Conservation (phyloP, 176 grass and related monocot species). For the Hsuehochloa calcarea region DNA sequence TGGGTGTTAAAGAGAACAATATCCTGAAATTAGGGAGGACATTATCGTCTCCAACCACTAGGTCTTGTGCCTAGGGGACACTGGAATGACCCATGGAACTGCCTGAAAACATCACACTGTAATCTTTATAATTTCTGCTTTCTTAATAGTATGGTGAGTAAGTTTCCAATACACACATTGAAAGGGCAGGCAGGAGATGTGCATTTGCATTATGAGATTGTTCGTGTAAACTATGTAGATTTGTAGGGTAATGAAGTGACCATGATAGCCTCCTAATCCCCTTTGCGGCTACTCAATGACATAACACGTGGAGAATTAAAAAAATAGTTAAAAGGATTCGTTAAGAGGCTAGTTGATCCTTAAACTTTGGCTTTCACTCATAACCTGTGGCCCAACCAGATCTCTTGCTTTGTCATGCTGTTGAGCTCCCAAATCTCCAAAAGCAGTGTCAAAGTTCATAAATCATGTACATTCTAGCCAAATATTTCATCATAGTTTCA, state of each 20-base stretch:
- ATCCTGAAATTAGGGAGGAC: constrained; percentile 68
- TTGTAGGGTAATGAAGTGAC: constrained; percentile 13
- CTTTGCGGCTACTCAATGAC: constrained; percentile 42
- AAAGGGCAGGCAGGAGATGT: constrained; percentile 26
- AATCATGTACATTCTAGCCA: background rate
- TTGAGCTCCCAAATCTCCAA: background rate
- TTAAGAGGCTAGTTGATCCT: constrained; percentile 37
- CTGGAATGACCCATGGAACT: constrained; percentile 47
- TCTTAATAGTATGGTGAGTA: constrained; percentile 11
- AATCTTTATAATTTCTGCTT: background rate
- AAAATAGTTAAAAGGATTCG: constrained; percentile 12
- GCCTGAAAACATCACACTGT: constrained; percentile 19
- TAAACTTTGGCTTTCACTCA: constrained; percentile 50
- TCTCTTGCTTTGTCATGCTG: constrained; percentile 16
- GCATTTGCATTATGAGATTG: constrained; percentile 30
- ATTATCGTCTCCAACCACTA: constrained; percentile 58
- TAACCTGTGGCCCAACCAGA: constrained; percentile 15
- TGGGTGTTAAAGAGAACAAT: constrained; percentile 71
- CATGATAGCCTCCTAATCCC: constrained; percentile 24
- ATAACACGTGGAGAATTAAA: constrained; percentile 34
- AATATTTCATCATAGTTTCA: background rate
- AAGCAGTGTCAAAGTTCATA: background rate
- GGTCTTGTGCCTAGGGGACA: constrained; percentile 56
- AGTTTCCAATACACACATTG: constrained; percentile 16
- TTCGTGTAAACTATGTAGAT: background rate